Evolutionary conservation across 192 early-diverging fungal genomes (phyloP).

Genomic region (Glomus cerebriforme): DNA sequence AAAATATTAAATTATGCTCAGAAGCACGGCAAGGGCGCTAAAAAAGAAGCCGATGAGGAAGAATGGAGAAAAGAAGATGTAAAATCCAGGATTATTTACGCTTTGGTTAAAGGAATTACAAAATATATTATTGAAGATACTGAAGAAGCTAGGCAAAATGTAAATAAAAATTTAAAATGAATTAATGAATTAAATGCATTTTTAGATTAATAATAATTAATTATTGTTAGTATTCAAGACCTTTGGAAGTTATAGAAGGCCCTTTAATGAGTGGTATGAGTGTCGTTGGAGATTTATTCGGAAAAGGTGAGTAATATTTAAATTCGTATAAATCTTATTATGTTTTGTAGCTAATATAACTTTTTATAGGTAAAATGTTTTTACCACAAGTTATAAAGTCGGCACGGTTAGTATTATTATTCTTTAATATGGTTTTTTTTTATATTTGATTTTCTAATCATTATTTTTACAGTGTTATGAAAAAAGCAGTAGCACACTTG

Average conservation of each 20-base stretch:
- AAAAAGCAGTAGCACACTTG: conserved; percentile 94
- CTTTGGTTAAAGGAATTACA: conserved; percentile 92
- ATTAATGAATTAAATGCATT: not conserved
- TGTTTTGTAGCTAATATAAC: not conserved
- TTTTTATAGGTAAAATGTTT: conserved; percentile 87
- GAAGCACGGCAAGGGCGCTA: conserved; percentile 68
- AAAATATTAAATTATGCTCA: conserved; percentile 92
- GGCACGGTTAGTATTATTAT: conserved; percentile 59
- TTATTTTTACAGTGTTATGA: conserved; percentile 79
- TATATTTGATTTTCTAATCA: not conserved
- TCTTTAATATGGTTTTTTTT: not conserved
- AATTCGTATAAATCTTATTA: not conserved
- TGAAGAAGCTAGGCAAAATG: conserved; percentile 80
- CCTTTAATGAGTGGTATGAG: conserved; percentile 96
- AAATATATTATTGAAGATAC: conserved; percentile 93
- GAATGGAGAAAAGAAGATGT: conserved; percentile 83
- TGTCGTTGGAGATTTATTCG: conserved; percentile 93
- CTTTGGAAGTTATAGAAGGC: conserved; percentile 95
- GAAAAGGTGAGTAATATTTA: conserved; percentile 43
- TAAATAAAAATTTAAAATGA: not conserved
- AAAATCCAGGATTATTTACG: conserved; percentile 73
- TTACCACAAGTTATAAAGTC: conserved; percentile 98
- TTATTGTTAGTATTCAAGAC: conserved; percentile 69
- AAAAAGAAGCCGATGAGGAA: conserved; percentile 76
- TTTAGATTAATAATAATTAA: not conserved